Evolutionary conservation across 441 rosid species (phyloP), one percentile per base, ranked within the genome.

Genomic region (Pelargonium australe): DNA sequence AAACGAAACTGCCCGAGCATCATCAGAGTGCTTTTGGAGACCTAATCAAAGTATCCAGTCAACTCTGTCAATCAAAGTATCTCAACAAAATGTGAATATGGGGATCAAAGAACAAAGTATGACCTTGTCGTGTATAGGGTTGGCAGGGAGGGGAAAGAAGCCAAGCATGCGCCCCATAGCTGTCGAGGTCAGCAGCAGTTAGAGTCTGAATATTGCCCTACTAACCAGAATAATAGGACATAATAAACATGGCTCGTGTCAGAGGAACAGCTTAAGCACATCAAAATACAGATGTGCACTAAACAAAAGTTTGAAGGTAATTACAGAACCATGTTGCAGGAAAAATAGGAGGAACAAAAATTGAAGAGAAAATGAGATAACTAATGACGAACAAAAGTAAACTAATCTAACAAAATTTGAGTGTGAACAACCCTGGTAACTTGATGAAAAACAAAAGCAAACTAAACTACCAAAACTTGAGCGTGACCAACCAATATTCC

Each of bases 101-200:
- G 23, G 20, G 4, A 67, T 31, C 16, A 43, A 62, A 17, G 53
- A 7, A 63, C 28, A 70, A 51, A 25, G 37, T 4, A 43, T 75
- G 69, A 91, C 98, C 98, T 89, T 91, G 98, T 70, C 96, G 85
- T 64, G 98, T 94, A 78, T 91, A 94, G 63, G 97, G 98, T 75
- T 94, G 98, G 77, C 97, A 94, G 75, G 98, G 98, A 73, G 97
- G 98, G 25, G 96, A 94, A 82, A 94, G 97, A 77, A 94, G 92
- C 97, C 98, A 91, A 2, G 91, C 95, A 44, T 91, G 84, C 4
- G 96, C 92, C 34, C 72, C 71, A 70, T 88, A 88, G 71, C 61
- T 82, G 79, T 91, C 95, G n/a, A 94, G 79, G 45, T 94, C 95
- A 63, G 77, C 78, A 72, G 88, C 92, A 79, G 85, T 86, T 55